phyloP scores from a whole-genome alignment of 2,329 filamentous ascomycete genomes.

The Talaromyces islandicus region DNA sequence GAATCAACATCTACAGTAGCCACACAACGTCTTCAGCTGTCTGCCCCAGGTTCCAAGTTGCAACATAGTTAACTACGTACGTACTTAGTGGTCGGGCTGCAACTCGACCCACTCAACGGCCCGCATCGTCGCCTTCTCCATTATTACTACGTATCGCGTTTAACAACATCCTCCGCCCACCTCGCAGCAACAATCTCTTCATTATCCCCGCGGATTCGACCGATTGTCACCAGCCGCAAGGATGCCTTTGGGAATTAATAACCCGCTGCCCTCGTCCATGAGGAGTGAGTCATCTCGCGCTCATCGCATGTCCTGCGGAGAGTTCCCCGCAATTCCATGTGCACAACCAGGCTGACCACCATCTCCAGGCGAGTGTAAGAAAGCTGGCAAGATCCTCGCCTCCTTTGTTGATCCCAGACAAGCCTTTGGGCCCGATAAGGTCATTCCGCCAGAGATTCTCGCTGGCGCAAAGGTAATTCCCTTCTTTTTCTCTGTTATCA shows the following conservation, averaged over 20 bases:
- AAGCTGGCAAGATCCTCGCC: slow-evolving; percentile 89
- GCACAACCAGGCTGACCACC: slow-evolving; percentile 18
- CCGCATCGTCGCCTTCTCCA: neutral
- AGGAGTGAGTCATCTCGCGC: slow-evolving; percentile 33
- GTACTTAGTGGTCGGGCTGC: neutral
- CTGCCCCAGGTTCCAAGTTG: neutral
- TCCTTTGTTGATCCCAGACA: slow-evolving; percentile 93
- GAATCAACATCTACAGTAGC: too few relatives aligned
- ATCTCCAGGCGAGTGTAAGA: slow-evolving; percentile 85
- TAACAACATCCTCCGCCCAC: neutral
- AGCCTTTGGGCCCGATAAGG: slow-evolving; percentile 90
- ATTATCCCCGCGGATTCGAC: neutral
- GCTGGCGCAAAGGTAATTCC: slow-evolving; percentile 74
- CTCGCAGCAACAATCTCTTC: neutral
- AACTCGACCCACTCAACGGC: neutral
- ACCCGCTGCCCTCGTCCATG: slow-evolving; percentile 44
- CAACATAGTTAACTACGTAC: too few relatives aligned
- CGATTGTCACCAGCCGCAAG: slow-evolving; percentile 12
- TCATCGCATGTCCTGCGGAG: slow-evolving; percentile 9
- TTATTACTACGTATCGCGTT: neutral
- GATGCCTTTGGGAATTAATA: slow-evolving; percentile 42
- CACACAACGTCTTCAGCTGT: neutral
- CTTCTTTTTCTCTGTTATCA: neutral
- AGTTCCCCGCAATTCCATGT: slow-evolving; percentile 27
- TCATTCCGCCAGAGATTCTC: slow-evolving; percentile 87